Conservation (phyloP, 2,329 filamentous ascomycete species). For the Fusarium foetens region DNA sequence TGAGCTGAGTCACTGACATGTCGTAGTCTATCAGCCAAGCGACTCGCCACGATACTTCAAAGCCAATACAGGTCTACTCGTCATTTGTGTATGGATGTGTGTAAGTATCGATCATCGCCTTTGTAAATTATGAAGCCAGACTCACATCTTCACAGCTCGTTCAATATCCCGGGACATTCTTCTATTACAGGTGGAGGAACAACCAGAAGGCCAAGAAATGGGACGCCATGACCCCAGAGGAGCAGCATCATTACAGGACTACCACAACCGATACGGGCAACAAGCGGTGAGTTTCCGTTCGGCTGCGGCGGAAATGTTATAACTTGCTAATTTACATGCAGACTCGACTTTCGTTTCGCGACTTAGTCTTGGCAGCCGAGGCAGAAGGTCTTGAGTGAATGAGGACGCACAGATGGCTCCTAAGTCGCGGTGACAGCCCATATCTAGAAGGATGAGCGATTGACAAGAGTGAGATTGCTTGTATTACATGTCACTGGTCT, state of each 20-base stretch:
- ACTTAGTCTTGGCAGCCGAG: neutral
- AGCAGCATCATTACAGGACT: constrained; percentile 55
- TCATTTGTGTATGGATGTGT: constrained; percentile 10
- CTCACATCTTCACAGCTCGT: constrained; percentile 40
- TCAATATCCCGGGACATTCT: constrained; percentile 52
- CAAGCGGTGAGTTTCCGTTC: constrained; percentile 4
- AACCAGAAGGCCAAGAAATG: constrained; percentile 50
- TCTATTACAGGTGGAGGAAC: constrained; percentile 54
- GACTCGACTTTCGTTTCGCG: constrained; percentile 26
- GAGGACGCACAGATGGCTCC: neutral
- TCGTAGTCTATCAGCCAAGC: constrained; percentile 48
- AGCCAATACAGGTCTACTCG: constrained; percentile 46
- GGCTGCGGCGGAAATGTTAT: fast-evolving
- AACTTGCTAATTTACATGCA: neutral
- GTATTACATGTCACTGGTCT: neutral
- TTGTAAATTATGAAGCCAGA: fast-evolving
- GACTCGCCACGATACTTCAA: constrained; percentile 51
- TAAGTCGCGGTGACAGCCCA: too few species aligned
- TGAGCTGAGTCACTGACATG: neutral
- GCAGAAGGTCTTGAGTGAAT: neutral
- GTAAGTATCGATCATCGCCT: neutral
- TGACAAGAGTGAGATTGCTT: neutral
- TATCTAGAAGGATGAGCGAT: too few species aligned
- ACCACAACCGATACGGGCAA: constrained; percentile 52
- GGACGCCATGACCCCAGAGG: constrained; percentile 52